Conservation (phyloP, 208 protist genomes). For the Endotrypanum monterogeii region DNA sequence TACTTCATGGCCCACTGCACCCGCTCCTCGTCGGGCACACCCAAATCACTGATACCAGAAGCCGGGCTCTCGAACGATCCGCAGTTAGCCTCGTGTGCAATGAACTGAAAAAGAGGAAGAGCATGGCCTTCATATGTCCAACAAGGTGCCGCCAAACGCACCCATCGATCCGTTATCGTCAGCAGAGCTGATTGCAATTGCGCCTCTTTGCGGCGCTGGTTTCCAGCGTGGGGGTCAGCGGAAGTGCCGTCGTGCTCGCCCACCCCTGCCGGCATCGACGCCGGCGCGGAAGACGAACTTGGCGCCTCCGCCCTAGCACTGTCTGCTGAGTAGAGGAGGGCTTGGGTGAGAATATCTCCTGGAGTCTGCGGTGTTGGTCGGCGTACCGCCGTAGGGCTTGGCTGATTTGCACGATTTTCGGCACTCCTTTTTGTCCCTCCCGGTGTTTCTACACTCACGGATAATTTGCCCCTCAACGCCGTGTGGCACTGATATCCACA, state of each 20-base stretch:
- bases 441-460: background rate
- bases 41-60: background rate
- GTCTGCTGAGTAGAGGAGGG: constrained; percentile 43
- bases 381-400: background rate
- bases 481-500: constrained; percentile 16
- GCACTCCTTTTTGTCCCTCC: background rate
- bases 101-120: constrained; percentile 15
- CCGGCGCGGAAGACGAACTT: background rate
- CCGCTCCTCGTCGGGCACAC: background rate
- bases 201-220: constrained; percentile 3
- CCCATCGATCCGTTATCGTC: constrained; percentile 31
- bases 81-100: background rate
- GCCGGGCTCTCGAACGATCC: background rate
- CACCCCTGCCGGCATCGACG: background rate
- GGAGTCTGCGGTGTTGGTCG: constrained; percentile 35
- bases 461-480: background rate
- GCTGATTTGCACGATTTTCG: background rate
- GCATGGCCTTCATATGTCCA: constrained; percentile 23
- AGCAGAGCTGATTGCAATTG: constrained; percentile 16
- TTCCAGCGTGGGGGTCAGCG: background rate
- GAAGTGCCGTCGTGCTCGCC: background rate
- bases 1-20: constrained; percentile 31
- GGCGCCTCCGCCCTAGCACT: background rate
- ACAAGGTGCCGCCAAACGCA: constrained; percentile 6
- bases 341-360: constrained; percentile 42